These are phyloP conservation scores for Botryotinia calthae DNA, from an alignment of 2,329 filamentous ascomycete species.

Conservation along the genomic window DNA sequence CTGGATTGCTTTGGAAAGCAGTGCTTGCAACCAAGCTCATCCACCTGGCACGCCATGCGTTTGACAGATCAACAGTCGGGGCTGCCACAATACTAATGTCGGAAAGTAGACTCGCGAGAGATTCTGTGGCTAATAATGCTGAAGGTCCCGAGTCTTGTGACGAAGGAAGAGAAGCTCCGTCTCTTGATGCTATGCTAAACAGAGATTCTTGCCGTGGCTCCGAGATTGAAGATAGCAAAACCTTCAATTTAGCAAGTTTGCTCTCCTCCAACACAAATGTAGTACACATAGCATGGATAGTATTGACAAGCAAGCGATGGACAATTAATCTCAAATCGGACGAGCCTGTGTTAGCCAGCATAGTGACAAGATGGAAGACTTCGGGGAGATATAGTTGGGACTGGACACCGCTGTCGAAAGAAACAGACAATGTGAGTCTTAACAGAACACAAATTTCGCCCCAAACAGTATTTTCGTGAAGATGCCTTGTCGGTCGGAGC, in stretches of 20 bases:
- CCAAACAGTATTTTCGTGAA: constrained; percentile 68
- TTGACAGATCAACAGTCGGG: constrained; percentile 62
- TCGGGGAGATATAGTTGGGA: constrained; percentile 67
- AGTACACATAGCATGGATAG: constrained; percentile 65
- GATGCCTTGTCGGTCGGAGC: constrained; percentile 60
- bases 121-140: constrained; percentile 51
- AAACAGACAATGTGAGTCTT: constrained; percentile 63
- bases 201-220: constrained; percentile 60
- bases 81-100: constrained; percentile 63
- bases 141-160: constrained; percentile 49
- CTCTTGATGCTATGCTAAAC: constrained; percentile 49
- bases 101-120: constrained; percentile 58
- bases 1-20: constrained; percentile 70
- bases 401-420: constrained; percentile 66
- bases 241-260: constrained; percentile 45
- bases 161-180: constrained; percentile 54
- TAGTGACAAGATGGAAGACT: constrained; percentile 68
- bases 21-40: constrained; percentile 72
- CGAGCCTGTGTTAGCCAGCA: constrained; percentile 64
- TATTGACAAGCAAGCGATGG: constrained; percentile 63
- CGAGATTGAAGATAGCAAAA: constrained; percentile 56
- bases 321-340: constrained; percentile 57
- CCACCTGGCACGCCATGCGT: constrained; percentile 69
- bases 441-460: constrained; percentile 66
- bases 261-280: constrained; percentile 62